Percentiles rank a stretch among this genome's conserved stretches.
Evolutionary conservation across 2,329 filamentous ascomycete genomes (phyloP).

Genomic region (Magnaporthales sp.): DNA sequence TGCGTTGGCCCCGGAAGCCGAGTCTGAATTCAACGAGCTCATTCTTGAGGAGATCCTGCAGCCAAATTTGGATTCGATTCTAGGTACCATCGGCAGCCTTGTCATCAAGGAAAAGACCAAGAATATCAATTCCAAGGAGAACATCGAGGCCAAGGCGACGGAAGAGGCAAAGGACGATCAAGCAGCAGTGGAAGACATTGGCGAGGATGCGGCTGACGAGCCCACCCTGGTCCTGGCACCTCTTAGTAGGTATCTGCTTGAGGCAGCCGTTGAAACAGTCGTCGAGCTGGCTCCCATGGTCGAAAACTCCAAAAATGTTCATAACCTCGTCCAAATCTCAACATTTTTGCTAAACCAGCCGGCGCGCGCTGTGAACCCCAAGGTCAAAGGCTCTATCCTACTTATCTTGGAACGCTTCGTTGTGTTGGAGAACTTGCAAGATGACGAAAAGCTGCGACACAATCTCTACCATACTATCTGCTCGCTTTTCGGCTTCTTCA

Average conservation of each 20-base stretch:
- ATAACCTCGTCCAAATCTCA: constrained; percentile 71
- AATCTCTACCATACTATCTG: constrained; percentile 67
- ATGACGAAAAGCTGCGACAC: constrained; percentile 48
- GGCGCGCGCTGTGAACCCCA: constrained; percentile 71
- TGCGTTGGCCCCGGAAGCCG: constrained; percentile 42
- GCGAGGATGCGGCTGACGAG: not conserved
- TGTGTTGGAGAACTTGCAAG: constrained; percentile 48
- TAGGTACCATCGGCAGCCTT: constrained; percentile 60
- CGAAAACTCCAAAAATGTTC: constrained; percentile 57
- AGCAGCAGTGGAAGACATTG: not conserved
- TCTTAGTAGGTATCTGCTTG: constrained; percentile 64
- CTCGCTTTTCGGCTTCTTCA: constrained; percentile 84
- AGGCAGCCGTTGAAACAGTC: constrained; percentile 69
- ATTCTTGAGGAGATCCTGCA: constrained; percentile 48
- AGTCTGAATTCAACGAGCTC: constrained; percentile 47
- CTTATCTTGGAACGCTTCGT: constrained; percentile 76
- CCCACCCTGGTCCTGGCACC: not conserved
- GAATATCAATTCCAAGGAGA: not conserved
- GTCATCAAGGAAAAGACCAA: constrained; percentile 26
- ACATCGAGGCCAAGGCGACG: not conserved
- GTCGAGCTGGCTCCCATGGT: constrained; percentile 68
- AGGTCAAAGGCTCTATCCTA: constrained; percentile 73
- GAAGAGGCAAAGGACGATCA: not conserved
- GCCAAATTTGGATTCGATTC: constrained; percentile 48
- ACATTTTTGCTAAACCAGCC: constrained; percentile 79